Conservation (phyloP, 331 rosid species). For the Rhamnella rubrinervis region DNA sequence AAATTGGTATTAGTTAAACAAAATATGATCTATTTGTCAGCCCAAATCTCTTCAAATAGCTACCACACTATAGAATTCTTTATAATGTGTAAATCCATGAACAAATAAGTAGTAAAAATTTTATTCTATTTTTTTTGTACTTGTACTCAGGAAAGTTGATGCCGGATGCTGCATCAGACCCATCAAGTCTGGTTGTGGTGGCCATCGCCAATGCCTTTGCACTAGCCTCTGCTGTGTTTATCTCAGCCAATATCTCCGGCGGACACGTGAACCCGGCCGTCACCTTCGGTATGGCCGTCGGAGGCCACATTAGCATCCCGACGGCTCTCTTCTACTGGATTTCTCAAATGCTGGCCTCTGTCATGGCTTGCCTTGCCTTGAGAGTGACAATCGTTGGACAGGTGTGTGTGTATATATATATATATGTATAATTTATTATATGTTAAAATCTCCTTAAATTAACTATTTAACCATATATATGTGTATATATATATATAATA, state of each 20-base stretch:
- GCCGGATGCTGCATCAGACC: conserved; percentile 57
- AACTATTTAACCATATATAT: background rate
- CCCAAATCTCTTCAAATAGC: no score
- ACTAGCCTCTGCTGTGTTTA: conserved; percentile 49
- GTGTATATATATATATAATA: background rate
- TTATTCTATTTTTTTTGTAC: no score
- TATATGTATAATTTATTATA: no score
- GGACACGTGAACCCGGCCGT: conserved; percentile 95
- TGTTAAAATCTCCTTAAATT: background rate
- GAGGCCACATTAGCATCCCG: conserved; percentile 74
- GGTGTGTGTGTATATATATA: conserved; percentile 33
- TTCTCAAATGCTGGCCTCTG: conserved; percentile 74
- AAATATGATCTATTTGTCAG: background rate
- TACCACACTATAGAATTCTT: no score
- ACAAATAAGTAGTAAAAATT: no score
- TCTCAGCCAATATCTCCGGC: conserved; percentile 61
- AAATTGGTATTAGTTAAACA: no score
- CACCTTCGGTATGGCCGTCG: conserved; percentile 75
- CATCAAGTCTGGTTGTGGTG: conserved; percentile 48
- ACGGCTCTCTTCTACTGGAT: conserved; percentile 79
- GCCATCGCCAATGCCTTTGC: conserved; percentile 66
- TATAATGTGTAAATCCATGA: no score
- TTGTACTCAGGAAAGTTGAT: conserved; percentile 54
- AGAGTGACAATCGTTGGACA: conserved; percentile 64
- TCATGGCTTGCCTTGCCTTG: conserved; percentile 73